Evolutionary conservation across 192 early-diverging fungal species (phyloP).

Genomic region (Coemansia sp.): DNA sequence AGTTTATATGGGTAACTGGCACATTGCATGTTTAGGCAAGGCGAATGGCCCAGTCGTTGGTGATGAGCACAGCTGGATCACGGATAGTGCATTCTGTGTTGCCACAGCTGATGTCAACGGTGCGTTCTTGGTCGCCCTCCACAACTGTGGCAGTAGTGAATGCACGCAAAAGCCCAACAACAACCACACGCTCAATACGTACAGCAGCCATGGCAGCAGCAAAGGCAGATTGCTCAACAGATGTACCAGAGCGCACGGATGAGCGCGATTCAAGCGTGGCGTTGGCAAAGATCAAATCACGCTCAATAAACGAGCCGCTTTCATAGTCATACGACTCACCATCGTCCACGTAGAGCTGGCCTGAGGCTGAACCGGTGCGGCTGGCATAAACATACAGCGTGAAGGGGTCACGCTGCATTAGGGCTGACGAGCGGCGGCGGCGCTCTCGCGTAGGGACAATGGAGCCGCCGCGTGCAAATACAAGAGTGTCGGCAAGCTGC

Average conservation of each 20-base stretch:
- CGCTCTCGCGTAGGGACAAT: conserved; percentile 88
- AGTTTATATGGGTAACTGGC: neutral
- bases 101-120: conserved; percentile 30
- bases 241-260: conserved; percentile 17
- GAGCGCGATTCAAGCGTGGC: conserved; percentile 45
- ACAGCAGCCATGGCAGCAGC: conserved; percentile 25
- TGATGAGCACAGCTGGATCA: conserved; percentile 51
- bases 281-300: conserved; percentile 32
- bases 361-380: conserved; percentile 65
- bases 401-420: conserved; percentile 85
- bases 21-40: conserved; percentile 14
- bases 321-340: conserved; percentile 75
- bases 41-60: conserved; percentile 47
- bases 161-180: conserved; percentile 39
- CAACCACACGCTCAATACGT: conserved; percentile 50
- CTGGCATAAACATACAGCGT: conserved; percentile 84
- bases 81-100: conserved; percentile 36
- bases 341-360: conserved; percentile 89
- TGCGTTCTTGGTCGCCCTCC: conserved; percentile 29
- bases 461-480: conserved; percentile 84
- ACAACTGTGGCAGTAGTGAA: conserved; percentile 36
- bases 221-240: conserved; percentile 20
- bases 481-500: conserved; percentile 71
- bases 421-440: conserved; percentile 72
- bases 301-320: conserved; percentile 67